Evolutionary conservation across 164 flowering plant genomes (phyloP).

Genomic region (Annona squamosa): DNA sequence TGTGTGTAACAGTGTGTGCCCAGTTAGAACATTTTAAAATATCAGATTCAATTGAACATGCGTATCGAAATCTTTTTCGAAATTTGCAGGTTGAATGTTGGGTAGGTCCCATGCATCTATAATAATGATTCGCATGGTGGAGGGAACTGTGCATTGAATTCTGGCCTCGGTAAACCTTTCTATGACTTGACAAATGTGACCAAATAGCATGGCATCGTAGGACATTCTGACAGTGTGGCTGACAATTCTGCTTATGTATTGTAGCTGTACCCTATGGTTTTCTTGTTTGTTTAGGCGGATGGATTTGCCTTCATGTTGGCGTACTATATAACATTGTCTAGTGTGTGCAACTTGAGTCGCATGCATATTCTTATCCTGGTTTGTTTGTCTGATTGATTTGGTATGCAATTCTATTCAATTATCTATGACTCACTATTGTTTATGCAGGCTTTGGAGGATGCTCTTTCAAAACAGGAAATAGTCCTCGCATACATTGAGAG

Average conservation of each 20-base stretch:
- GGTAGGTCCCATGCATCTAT: too few species aligned
- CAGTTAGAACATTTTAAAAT: too few species aligned
- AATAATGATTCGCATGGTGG: too few species aligned
- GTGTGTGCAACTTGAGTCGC: neutral
- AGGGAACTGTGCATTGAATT: too few species aligned
- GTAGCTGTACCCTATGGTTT: neutral
- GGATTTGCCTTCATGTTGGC: neutral
- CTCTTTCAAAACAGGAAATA: conserved; percentile 47
- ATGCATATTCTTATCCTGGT: neutral
- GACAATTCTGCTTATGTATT: neutral
- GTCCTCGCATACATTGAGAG: conserved; percentile 62
- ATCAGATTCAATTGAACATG: too few species aligned
- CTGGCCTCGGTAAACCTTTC: too few species aligned
- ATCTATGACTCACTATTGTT: neutral
- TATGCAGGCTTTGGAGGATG: conserved; percentile 62
- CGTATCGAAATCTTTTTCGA: too few species aligned
- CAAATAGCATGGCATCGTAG: too few species aligned
- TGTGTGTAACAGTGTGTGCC: too few species aligned
- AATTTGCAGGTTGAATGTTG: too few species aligned
- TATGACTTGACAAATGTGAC: too few species aligned
- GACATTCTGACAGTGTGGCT: too few species aligned
- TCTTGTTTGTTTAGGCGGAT: neutral
- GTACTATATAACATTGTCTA: neutral
- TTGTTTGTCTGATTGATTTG: neutral
- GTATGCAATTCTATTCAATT: neutral